phyloP scores from a whole-genome alignment of 306 rosid genomes.

The Castanea sativa region DNA sequence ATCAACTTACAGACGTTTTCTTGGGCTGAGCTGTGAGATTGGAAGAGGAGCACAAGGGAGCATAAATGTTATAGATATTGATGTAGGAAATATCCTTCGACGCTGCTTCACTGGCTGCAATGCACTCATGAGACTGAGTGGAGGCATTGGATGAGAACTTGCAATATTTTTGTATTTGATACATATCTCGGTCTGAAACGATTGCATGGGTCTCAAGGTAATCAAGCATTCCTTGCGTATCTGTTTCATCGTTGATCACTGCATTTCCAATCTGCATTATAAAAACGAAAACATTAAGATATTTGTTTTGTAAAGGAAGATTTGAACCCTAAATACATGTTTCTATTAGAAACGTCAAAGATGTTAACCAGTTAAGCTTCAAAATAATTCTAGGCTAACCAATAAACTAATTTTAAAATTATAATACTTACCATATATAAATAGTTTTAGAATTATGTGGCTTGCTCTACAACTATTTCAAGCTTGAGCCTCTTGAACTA shows the following conservation, averaged over 20 bases:
- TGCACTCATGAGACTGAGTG: slow-evolving; percentile 21
- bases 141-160: slow-evolving; percentile 34
- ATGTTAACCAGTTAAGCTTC: no score
- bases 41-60: slow-evolving; percentile 37
- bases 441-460: no score
- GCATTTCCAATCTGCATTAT: slow-evolving; percentile 68
- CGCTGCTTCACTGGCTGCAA: slow-evolving; percentile 8
- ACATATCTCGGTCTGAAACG: slow-evolving; percentile 31
- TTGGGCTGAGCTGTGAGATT: slow-evolving; percentile 53
- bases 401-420: no score
- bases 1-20: slow-evolving; percentile 43
- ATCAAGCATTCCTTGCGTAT: slow-evolving; percentile 53
- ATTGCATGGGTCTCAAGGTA: slow-evolving; percentile 56
- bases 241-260: slow-evolving; percentile 64
- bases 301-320: not conserved
- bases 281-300: not conserved
- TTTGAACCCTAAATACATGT: no score
- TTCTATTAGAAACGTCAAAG: no score
- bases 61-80: slow-evolving; percentile 70
- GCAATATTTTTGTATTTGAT: slow-evolving; percentile 27
- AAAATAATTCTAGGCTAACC: no score
- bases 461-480: no score
- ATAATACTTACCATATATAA: no score
- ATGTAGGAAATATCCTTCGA: not conserved
- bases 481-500: no score